These are phyloP conservation scores for Plicaturopsis crispa DNA, from an alignment of 768 basidiomycete species.

Conservation along the genomic window DNA sequence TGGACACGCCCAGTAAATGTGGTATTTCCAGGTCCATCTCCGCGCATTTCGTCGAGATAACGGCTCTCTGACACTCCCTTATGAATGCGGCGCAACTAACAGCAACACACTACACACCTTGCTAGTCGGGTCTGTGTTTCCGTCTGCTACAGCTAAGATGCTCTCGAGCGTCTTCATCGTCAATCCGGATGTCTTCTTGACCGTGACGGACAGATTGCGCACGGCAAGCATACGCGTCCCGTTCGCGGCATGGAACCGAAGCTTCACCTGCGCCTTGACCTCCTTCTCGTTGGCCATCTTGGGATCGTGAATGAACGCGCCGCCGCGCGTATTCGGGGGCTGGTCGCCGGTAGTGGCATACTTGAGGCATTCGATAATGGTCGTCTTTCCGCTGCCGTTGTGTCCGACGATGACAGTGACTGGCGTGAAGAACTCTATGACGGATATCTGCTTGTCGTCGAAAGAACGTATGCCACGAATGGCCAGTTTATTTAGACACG, in stretches of 20 bases:
- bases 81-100: neutral
- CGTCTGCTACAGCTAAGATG: slow-evolving; percentile 69
- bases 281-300: slow-evolving; percentile 99
- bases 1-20: slow-evolving; percentile 87
- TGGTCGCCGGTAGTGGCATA: slow-evolving; percentile 98
- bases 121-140: slow-evolving; percentile 54
- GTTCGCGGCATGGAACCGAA: slow-evolving; percentile 88
- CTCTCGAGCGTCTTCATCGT: slow-evolving; percentile 98
- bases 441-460: slow-evolving; percentile 87
- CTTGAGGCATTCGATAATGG: slow-evolving; percentile 98
- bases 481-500: slow-evolving; percentile 85
- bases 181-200: slow-evolving; percentile 82
- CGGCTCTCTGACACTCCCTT: slow-evolving; percentile 50
- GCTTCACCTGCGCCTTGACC: slow-evolving; percentile 96
- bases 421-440: slow-evolving; percentile 96
- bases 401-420: slow-evolving; percentile 98
- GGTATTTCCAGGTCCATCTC: slow-evolving; percentile 96
- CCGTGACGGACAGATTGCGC: slow-evolving; percentile 85
- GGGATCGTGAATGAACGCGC: slow-evolving; percentile 98
- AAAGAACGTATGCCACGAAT: slow-evolving; percentile 93
- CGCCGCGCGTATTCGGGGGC: slow-evolving; percentile 94
- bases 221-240: slow-evolving; percentile 86
- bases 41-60: slow-evolving; percentile 95
- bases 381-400: slow-evolving; percentile 98
- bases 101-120: slow-evolving; percentile 48